Conservation (phyloP, 2,329 filamentous ascomycete genomes). For the Stagonosporopsis chrysanthemi region DNA sequence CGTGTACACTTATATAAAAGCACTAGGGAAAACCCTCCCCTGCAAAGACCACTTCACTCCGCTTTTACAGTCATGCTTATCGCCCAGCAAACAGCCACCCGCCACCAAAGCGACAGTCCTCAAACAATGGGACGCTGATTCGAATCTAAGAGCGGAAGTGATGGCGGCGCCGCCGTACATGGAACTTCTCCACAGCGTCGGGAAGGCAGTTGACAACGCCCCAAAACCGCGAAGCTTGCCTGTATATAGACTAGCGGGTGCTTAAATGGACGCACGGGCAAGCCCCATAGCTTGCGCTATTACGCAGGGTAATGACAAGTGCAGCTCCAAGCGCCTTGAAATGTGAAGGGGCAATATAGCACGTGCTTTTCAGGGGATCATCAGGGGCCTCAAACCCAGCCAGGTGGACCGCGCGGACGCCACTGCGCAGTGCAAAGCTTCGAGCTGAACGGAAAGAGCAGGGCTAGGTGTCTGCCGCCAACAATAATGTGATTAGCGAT, state of each 20-base stretch:
- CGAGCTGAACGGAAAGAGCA: neutral
- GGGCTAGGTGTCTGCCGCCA: neutral
- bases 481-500: neutral
- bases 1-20: conserved; percentile 14
- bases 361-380: conserved; percentile 15
- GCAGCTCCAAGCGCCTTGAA: conserved; percentile 1
- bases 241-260: neutral
- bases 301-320: conserved; percentile 13
- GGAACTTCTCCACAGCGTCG: conserved; percentile 14
- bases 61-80: conserved; percentile 4
- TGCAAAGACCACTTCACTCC: conserved; percentile 2
- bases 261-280: neutral
- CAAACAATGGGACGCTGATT: conserved; percentile 5
- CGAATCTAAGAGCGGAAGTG: conserved; percentile 12
- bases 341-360: neutral
- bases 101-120: neutral
- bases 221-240: conserved; percentile 1
- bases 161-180: conserved; percentile 8
- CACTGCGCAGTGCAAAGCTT: neutral
- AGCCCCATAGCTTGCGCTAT: conserved; percentile 9
- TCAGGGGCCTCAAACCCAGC: neutral
- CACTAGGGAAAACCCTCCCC: conserved; percentile 2
- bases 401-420: neutral
- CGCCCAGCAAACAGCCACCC: conserved; percentile 4
- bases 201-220: conserved; percentile 8